Conservation (phyloP, 805 yeast genomes). For the Cyberlindnera galapagoensis region DNA sequence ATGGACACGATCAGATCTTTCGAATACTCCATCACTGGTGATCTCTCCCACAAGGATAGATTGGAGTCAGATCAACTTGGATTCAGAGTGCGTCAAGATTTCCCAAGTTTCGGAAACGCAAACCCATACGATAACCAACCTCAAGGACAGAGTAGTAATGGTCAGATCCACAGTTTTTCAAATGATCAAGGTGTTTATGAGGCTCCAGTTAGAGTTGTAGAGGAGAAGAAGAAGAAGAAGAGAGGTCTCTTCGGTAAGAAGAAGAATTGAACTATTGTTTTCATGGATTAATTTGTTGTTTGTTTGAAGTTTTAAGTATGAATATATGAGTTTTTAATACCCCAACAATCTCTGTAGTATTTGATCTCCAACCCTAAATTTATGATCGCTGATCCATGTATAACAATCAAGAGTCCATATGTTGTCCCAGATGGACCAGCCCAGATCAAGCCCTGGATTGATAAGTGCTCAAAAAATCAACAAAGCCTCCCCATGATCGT, state of each 20-base stretch:
- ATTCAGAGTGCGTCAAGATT: slow-evolving; percentile 77
- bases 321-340: too few relatives aligned
- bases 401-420: too few relatives aligned
- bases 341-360: too few relatives aligned
- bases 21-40: slow-evolving; percentile 93
- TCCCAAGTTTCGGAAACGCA: slow-evolving; percentile 43
- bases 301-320: too few relatives aligned
- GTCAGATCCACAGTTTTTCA: slow-evolving; percentile 26
- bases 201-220: slow-evolving; percentile 37
- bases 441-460: too few relatives aligned
- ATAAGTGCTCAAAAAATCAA: too few relatives aligned
- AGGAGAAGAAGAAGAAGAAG: slow-evolving; percentile 69
- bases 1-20: slow-evolving; percentile 91
- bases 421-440: too few relatives aligned
- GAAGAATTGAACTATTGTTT: slow-evolving; percentile 36
- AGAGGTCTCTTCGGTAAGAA: slow-evolving; percentile 74
- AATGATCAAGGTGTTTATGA: slow-evolving; percentile 53
- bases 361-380: too few relatives aligned
- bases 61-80: slow-evolving; percentile 76
- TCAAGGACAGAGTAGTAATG: slow-evolving; percentile 9
- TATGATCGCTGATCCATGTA: too few relatives aligned
- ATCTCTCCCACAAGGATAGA: slow-evolving; percentile 68
- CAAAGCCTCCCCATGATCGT: too few relatives aligned
- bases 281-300: too few relatives aligned
- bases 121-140: slow-evolving; percentile 27